Base-by-base conservation (phyloP, 2,329 filamentous ascomycete genomes). In the Ilyonectria destructans region DNA sequence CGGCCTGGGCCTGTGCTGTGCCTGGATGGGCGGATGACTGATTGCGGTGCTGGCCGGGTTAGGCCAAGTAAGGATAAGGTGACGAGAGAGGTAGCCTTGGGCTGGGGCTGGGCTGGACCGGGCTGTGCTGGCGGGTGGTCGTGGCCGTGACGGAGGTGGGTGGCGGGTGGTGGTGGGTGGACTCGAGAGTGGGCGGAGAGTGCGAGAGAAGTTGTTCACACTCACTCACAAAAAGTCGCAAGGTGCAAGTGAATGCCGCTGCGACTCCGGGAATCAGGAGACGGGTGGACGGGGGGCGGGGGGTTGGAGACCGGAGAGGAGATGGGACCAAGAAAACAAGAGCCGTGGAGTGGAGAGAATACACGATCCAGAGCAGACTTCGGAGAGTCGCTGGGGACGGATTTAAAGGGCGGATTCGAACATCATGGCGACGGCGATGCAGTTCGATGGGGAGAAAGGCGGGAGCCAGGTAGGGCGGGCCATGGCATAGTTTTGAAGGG, bases 241-340 rank as follows among this genome's bases (percentile, higher is more conserved):
- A 82, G 84, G 83, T 82, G 81, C 85, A 86, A 86, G 81, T 84
- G 78, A 85, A 86, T 86, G 84, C 82, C 84, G 83, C 84, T 82
- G 82, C 81, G 80, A 78, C 75, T 74, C 74, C 46, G 58, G 40
- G 70, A 61, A 61, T 71, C 69, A 71, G 65, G 65, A 48, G 69
- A 52, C 54, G 61, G 58, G 51, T n/a, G 33, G 40, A 55, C 31
- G 35, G 56, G 60, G 63, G 48, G 59, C 65, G 67, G 66, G 56
- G 49, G 52, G 45, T 21, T 40, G 65, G 72, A 71, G 68, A 68
- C 33, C 69, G 64, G 69, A 69, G 65, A 69, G 59, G 75, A 71
- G 74, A 51, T 74, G 71, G 70, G 77, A 71, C 70, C 68, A 71
- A 75, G 68, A 69, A 71, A 75, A 77, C 74, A 68, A 62, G 75